These are phyloP conservation scores for Bipolaris cookei DNA, from an alignment of 2,329 filamentous ascomycete species.

Conservation along the genomic window DNA sequence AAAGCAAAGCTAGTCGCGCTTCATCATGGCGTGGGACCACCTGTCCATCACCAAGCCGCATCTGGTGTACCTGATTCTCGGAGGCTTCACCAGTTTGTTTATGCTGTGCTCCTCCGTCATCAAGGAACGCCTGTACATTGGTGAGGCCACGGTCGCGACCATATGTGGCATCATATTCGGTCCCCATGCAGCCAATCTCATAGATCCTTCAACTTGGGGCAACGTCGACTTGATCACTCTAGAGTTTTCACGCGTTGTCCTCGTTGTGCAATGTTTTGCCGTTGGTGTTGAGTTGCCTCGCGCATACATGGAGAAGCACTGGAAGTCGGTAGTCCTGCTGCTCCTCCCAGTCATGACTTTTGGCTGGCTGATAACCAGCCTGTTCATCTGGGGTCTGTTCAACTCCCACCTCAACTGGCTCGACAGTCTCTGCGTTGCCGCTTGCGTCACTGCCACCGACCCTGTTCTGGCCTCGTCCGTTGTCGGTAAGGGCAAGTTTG, in stretches of 20 bases:
- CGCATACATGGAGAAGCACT: conserved; percentile 97
- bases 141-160: conserved; percentile 93
- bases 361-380: conserved; percentile 89
- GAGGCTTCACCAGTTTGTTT: conserved; percentile 96
- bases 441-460: conserved; percentile 96
- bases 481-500: conserved; percentile 98
- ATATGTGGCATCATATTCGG: conserved; percentile 88
- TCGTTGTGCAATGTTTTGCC: conserved; percentile 91
- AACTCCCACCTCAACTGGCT: conserved; percentile 81
- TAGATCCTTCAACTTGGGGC: conserved; percentile 77
- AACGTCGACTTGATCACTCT: conserved; percentile 85
- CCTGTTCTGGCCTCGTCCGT: conserved; percentile 96
- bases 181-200: conserved; percentile 80
- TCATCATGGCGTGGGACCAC: conserved; percentile 76
- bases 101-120: conserved; percentile 98
- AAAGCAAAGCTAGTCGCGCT: conserved; percentile 10
- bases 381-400: conserved; percentile 92
- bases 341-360: conserved; percentile 96
- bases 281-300: conserved; percentile 89
- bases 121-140: conserved; percentile 98
- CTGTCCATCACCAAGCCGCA: conserved; percentile 90
- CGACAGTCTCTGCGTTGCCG: conserved; percentile 83
- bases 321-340: conserved; percentile 87
- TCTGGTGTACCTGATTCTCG: conserved; percentile 97
- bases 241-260: conserved; percentile 86